phyloP scores from a whole-genome alignment of 441 rosid genomes.

The Syzygium malaccense region DNA sequence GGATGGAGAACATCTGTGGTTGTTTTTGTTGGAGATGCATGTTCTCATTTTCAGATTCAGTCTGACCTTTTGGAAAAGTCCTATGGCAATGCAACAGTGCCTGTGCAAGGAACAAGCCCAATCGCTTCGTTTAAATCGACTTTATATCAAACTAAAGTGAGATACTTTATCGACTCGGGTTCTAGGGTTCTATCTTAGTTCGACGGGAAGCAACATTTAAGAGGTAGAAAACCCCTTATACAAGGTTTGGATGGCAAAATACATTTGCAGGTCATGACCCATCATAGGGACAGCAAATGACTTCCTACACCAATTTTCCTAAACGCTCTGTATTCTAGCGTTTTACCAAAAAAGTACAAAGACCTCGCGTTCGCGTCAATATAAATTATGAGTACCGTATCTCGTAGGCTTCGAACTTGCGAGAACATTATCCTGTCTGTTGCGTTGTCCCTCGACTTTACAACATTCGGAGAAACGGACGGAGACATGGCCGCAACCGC shows the following conservation, averaged over 20 bases:
- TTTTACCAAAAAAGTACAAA: background rate
- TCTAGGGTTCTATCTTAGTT: background rate
- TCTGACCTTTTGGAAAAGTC: background rate
- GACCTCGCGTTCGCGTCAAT: background rate
- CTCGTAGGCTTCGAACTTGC: background rate
- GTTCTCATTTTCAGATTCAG: background rate
- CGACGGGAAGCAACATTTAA: background rate
- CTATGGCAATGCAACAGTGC: background rate
- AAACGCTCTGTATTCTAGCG: background rate
- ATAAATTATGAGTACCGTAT: background rate
- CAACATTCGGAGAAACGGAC: constrained; percentile 14
- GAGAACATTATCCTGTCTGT: background rate
- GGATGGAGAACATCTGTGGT: background rate
- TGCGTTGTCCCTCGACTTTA: background rate
- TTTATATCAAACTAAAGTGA: background rate
- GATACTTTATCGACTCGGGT: background rate
- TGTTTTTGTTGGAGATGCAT: background rate
- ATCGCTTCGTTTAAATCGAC: background rate
- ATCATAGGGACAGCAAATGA: background rate
- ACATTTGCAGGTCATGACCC: background rate
- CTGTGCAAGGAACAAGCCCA: background rate
- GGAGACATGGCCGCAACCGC: constrained; percentile 14
- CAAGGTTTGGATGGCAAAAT: background rate
- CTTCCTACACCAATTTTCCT: background rate
- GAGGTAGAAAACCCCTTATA: background rate